Conservation (phyloP, 139 green algal species). For the Chlorella sp. region DNA sequence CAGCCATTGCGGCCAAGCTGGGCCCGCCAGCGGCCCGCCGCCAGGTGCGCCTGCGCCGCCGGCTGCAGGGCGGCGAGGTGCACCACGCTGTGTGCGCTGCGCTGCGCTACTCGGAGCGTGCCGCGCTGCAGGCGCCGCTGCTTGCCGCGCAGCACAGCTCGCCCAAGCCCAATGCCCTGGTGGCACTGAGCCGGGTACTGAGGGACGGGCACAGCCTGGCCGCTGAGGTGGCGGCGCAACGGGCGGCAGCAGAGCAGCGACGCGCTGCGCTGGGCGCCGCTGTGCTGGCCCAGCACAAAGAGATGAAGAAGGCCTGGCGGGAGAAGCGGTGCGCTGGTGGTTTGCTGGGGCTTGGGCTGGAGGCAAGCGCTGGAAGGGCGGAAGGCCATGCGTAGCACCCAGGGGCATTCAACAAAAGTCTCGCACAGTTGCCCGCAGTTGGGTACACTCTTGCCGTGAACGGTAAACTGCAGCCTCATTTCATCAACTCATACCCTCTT, state of each 20-base stretch:
- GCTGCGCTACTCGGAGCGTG: slow-evolving; percentile 10
- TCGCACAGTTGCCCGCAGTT: no score
- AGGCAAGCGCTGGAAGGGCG: neutral
- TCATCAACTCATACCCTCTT: neutral
- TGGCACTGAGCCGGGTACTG: neutral
- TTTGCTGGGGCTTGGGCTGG: neutral
- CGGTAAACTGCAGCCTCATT: no score
- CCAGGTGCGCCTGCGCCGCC: neutral
- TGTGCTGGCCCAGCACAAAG: slow-evolving; percentile 12
- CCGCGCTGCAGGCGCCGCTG: slow-evolving; percentile 13
- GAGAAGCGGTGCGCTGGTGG: slow-evolving; percentile 11
- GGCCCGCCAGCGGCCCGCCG: neutral
- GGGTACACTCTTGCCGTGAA: no score
- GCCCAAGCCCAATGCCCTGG: neutral
- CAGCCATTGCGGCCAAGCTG: neutral
- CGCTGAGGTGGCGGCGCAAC: neutral
- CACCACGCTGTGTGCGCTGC: neutral
- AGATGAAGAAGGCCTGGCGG: slow-evolving; percentile 6
- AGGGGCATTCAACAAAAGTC: no score
- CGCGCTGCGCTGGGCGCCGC: neutral
- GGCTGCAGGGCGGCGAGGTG: neutral
- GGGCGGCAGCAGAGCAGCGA: neutral
- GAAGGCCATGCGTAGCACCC: neutral
- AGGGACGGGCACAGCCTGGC: neutral
- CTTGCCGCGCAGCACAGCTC: neutral